phyloP scores from a whole-genome alignment of 257 asterid genomes.

The Solanum microdontum region DNA sequence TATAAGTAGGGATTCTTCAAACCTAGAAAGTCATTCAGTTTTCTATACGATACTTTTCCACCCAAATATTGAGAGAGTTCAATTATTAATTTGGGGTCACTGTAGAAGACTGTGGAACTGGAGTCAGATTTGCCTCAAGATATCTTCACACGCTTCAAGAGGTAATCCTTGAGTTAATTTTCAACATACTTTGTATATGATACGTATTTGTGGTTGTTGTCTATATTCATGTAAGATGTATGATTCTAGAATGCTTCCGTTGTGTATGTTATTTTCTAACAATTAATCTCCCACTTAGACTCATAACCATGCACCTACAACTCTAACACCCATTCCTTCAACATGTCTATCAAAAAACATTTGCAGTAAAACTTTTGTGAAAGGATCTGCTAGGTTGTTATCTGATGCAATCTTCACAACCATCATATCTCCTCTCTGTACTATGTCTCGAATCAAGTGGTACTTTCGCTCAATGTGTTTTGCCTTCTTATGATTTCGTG shows the following conservation, averaged over 20 bases:
- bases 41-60: not conserved
- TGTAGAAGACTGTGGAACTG: not conserved
- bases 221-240: not conserved
- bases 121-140: not conserved
- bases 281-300: not conserved
- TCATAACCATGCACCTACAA: not conserved
- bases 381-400: no score
- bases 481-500: no score
- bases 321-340: not conserved
- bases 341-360: not conserved
- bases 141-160: not conserved
- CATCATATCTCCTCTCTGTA: no score
- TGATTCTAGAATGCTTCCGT: not conserved
- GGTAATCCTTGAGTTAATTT: not conserved
- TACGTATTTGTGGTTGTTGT: not conserved
- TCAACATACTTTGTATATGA: not conserved
- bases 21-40: no score
- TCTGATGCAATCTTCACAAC: no score
- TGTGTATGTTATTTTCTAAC: not conserved
- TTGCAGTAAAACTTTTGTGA: not conserved
- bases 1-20: no score
- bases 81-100: not conserved
- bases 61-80: not conserved
- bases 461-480: no score
- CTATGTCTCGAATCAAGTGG: no score